Evolutionary conservation across 495 filamentous ascomycete genomes (phyloP).

Genomic region (Cetradonia linearis): DNA sequence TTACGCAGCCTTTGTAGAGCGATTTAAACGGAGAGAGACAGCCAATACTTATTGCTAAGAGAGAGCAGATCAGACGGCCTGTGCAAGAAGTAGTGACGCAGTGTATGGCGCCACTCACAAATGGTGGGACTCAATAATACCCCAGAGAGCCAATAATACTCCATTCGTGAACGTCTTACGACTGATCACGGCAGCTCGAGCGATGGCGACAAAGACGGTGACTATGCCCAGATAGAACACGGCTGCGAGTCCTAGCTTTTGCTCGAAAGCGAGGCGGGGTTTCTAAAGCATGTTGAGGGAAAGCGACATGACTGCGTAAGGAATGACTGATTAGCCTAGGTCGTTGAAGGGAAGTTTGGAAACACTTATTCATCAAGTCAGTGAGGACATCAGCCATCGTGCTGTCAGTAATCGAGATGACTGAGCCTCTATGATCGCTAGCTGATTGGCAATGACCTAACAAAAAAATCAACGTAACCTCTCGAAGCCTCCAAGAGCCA

Average conservation of each 20-base stretch:
- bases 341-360: not conserved
- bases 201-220: slow-evolving; percentile 30
- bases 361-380: slow-evolving; percentile 10
- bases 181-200: slow-evolving; percentile 28
- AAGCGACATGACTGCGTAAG: slow-evolving; percentile 29
- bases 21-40: slow-evolving; percentile 40
- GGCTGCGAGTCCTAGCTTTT: slow-evolving; percentile 29
- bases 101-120: slow-evolving; percentile 21
- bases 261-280: slow-evolving; percentile 25
- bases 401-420: slow-evolving; percentile 4
- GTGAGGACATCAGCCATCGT: slow-evolving; percentile 6
- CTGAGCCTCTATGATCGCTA: not conserved
- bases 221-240: slow-evolving; percentile 31
- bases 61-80: not conserved
- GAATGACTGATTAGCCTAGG: not conserved
- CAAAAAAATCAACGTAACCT: not conserved
- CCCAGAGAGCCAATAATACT: slow-evolving; percentile 28
- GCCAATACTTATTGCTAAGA: slow-evolving; percentile 38
- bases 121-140: slow-evolving; percentile 29
- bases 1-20: slow-evolving; percentile 8
- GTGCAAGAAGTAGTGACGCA: not conserved
- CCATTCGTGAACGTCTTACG: slow-evolving; percentile 24
- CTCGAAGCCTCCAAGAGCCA: not conserved
- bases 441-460: slow-evolving; percentile 9
- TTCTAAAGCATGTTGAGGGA: slow-evolving; percentile 29